A percentile compares a stretch with the other conserved stretches of the same genome.
Evolutionary conservation across 2,329 filamentous ascomycete genomes (phyloP).

Genomic region (Escovopsis sp.): DNA sequence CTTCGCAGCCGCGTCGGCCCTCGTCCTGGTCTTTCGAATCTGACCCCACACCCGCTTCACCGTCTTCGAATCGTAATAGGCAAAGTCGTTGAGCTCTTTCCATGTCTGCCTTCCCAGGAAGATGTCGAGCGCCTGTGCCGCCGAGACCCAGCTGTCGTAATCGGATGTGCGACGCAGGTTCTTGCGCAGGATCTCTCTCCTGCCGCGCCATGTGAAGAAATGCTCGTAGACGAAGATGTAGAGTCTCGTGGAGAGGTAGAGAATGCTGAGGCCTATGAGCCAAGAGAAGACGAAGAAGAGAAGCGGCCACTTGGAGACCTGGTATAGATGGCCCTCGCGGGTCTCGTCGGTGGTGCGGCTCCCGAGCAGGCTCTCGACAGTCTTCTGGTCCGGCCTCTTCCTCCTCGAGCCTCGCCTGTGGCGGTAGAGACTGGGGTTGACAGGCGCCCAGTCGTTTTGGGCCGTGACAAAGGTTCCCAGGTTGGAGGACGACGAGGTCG

Average conservation of each 20-base stretch:
- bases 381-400: conserved; percentile 21
- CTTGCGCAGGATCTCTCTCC: conserved; percentile 53
- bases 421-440: conserved; percentile 52
- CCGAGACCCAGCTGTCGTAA: conserved; percentile 72
- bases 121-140: conserved; percentile 63
- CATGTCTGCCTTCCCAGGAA: conserved; percentile 70
- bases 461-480: conserved; percentile 61
- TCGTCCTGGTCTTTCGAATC: conserved; percentile 48
- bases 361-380: conserved; percentile 27
- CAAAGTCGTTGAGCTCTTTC: conserved; percentile 64
- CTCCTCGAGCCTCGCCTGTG: conserved; percentile 24
- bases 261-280: conserved; percentile 54
- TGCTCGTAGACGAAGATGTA: conserved; percentile 94
- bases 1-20: conserved; percentile 38
- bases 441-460: conserved; percentile 88
- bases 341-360: conserved; percentile 75
- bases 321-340: conserved; percentile 82
- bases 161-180: conserved; percentile 56
- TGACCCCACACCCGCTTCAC: conserved; percentile 64
- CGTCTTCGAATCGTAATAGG: conserved; percentile 80
- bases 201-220: conserved; percentile 76
- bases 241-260: conserved; percentile 67
- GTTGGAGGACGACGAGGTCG: conserved; percentile 9
- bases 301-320: conserved; percentile 81
- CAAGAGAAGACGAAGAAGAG: conserved; percentile 66